Conservation (phyloP, 768 basidiomycete species). For the Suillus spraguei region DNA sequence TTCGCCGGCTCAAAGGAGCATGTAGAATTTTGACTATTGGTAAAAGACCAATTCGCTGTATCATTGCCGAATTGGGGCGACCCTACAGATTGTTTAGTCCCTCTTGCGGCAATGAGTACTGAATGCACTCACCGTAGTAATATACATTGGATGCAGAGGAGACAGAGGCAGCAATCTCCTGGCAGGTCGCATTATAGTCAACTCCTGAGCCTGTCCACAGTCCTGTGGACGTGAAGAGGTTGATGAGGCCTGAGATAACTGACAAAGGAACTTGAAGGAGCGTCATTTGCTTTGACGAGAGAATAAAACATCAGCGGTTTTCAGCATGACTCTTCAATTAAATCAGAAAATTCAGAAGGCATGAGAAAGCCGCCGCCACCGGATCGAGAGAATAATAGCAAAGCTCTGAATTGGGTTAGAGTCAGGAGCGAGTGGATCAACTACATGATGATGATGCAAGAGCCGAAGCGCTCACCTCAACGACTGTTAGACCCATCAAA, state of each 20-base stretch:
- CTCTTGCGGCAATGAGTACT: neutral
- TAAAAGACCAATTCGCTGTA: slow-evolving; percentile 52
- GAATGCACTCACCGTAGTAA: slow-evolving; percentile 36
- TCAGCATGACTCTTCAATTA: neutral
- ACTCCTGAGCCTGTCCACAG: neutral
- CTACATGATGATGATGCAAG: too few species aligned
- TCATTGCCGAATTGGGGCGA: slow-evolving; percentile 40
- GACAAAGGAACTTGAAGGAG: neutral
- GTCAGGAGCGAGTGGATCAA: too few species aligned
- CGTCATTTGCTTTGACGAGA: neutral
- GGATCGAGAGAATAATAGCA: too few species aligned
- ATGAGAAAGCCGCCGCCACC: too few species aligned
- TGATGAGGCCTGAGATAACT: neutral
- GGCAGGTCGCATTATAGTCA: slow-evolving; percentile 28
- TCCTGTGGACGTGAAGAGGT: neutral
- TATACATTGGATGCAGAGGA: slow-evolving; percentile 50
- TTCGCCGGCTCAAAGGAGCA: slow-evolving; percentile 65
- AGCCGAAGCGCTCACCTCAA: too few species aligned
- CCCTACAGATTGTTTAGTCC: slow-evolving; percentile 7
- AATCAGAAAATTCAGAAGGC: neutral
- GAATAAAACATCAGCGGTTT: neutral
- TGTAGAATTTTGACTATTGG: slow-evolving; percentile 45
- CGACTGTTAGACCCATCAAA: too few species aligned
- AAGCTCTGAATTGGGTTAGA: too few species aligned
- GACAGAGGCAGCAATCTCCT: slow-evolving; percentile 38